Evolutionary conservation across 2,329 filamentous ascomycete genomes (phyloP).

Genomic region (Fusarium equiseti): DNA sequence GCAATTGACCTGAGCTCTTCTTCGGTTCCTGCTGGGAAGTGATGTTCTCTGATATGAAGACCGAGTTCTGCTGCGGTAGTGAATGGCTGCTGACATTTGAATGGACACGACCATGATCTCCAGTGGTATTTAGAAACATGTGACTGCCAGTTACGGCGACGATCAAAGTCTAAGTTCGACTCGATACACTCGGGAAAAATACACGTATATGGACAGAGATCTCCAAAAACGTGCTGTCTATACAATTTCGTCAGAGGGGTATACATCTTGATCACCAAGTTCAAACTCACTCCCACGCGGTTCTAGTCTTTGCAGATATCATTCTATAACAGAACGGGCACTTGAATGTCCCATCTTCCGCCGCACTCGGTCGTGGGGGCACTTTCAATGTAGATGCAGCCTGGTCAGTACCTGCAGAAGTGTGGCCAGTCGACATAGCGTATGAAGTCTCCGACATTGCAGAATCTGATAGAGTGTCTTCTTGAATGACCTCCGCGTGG

Average conservation of each 20-base stretch:
- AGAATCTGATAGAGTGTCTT: slow-evolving; percentile 41
- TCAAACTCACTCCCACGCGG: slow-evolving; percentile 50
- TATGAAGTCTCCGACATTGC: slow-evolving; percentile 49
- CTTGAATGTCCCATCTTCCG: slow-evolving; percentile 49
- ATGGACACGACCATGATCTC: slow-evolving; percentile 42
- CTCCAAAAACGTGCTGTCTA: slow-evolving; percentile 53
- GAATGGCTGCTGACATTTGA: slow-evolving; percentile 23
- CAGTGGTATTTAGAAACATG: slow-evolving; percentile 46
- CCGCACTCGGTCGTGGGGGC: slow-evolving; percentile 43
- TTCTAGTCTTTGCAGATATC: slow-evolving; percentile 44
- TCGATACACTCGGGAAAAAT: slow-evolving; percentile 45
- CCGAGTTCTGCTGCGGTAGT: neutral
- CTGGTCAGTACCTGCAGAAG: neutral
- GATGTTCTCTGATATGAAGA: neutral
- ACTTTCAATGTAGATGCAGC: slow-evolving; percentile 3
- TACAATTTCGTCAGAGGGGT: no score
- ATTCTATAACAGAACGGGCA: slow-evolving; percentile 57
- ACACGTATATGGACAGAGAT: slow-evolving; percentile 56
- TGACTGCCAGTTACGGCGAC: slow-evolving; percentile 40
- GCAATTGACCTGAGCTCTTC: neutral
- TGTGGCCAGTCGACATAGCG: slow-evolving; percentile 41
- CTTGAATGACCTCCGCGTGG: slow-evolving; percentile 7
- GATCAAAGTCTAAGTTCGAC: slow-evolving; percentile 35
- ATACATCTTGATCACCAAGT: accelerated
- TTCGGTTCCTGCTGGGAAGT: neutral